A percentile compares a stretch with the other conserved stretches of the same genome.
Conservation (phyloP, 2,329 filamentous ascomycete species). For the Fusarium sambucinum region DNA sequence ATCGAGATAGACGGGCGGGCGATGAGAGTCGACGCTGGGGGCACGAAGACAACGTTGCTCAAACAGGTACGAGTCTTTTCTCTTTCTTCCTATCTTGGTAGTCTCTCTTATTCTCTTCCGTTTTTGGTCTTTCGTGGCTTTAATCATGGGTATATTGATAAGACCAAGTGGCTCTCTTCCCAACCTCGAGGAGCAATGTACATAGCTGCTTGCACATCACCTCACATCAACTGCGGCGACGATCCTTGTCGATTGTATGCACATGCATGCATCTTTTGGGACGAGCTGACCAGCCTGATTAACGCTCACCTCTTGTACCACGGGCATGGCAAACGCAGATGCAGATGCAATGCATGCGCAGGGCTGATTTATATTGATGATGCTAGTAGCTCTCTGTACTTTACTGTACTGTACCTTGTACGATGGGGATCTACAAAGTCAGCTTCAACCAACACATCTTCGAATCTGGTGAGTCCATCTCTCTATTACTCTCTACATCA, state of each 20-base stretch:
- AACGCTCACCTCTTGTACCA: background rate
- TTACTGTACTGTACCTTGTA: slow-evolving; percentile 8
- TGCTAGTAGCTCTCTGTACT: background rate
- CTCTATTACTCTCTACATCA: background rate
- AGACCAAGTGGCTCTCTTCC: slow-evolving; percentile 6
- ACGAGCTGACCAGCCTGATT: slow-evolving; percentile 1
- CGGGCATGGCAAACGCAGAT: background rate
- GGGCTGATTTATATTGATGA: slow-evolving; percentile 1
- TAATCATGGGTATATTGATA: background rate
- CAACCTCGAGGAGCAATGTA: background rate
- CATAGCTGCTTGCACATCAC: background rate
- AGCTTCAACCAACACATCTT: slow-evolving; percentile 17
- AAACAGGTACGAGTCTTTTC: slow-evolving; percentile 31
- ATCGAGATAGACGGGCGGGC: background rate
- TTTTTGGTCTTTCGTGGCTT: background rate
- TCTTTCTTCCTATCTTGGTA: background rate
- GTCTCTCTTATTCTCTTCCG: background rate
- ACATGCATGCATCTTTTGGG: background rate
- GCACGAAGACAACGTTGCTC: slow-evolving; percentile 31
- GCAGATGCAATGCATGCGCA: slow-evolving; percentile 1
- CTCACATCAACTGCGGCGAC: background rate
- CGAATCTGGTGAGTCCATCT: slow-evolving; percentile 15
- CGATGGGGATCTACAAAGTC: slow-evolving; percentile 34
- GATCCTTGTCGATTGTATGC: background rate
- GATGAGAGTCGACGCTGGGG: slow-evolving; percentile 29